phyloP scores from a whole-genome alignment of 2,329 filamentous ascomycete species.

The Paecilomyces fulvus region DNA sequence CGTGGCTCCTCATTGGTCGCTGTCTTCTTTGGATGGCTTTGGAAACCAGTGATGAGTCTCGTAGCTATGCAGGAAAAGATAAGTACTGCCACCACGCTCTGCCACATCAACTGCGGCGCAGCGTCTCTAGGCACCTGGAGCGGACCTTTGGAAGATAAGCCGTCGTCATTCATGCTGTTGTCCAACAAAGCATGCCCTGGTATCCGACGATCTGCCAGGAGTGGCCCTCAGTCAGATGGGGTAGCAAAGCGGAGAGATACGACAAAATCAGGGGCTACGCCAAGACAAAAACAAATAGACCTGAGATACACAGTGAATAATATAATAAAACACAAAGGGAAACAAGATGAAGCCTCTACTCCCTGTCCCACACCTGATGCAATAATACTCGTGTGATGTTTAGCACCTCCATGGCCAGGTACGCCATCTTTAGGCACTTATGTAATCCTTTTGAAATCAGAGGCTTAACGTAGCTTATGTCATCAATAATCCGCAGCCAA shows the following conservation, averaged over 20 bases:
- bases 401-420: background rate
- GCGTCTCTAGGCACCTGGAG: constrained; percentile 14
- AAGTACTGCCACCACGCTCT: constrained; percentile 19
- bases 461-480: background rate
- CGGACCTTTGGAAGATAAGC: constrained; percentile 2
- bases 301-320: background rate
- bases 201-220: background rate
- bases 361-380: background rate
- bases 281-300: background rate
- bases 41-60: constrained; percentile 30
- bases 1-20: constrained; percentile 16
- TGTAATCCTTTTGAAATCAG: background rate
- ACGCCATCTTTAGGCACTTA: background rate
- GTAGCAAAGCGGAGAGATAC: background rate
- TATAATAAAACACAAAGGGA: background rate
- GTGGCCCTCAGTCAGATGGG: background rate
- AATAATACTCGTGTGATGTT: background rate
- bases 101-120: constrained; percentile 15
- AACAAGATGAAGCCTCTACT: background rate
- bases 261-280: background rate
- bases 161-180: background rate
- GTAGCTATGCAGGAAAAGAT: constrained; percentile 28
- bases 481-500: background rate
- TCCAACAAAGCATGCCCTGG: background rate
- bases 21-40: constrained; percentile 16